Evolutionary conservation across 2,329 filamentous ascomycete species (phyloP).

Genomic region (Aspergillus quadricinctus): DNA sequence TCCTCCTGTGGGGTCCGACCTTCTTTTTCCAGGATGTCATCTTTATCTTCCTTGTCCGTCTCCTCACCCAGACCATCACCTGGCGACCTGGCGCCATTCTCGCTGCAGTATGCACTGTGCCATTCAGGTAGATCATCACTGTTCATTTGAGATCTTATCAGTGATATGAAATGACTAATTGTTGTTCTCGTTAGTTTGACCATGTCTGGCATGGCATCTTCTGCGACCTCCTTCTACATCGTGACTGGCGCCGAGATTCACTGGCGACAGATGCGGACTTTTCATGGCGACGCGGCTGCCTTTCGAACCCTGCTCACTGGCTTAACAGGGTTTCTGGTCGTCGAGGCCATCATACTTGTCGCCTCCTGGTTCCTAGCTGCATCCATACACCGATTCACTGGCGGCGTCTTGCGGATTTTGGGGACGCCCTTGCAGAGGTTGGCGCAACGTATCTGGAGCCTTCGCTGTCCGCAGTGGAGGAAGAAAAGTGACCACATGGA

Average conservation of each 20-base stretch:
- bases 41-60: constrained; percentile 20
- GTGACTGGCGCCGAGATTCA: constrained; percentile 34
- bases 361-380: constrained; percentile 22
- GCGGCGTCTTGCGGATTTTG: constrained; percentile 24
- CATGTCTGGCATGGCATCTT: constrained; percentile 30
- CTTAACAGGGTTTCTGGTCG: constrained; percentile 30
- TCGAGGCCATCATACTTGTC: constrained; percentile 23
- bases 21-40: constrained; percentile 30
- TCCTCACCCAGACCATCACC: constrained; percentile 18
- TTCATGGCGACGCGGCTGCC: constrained; percentile 30
- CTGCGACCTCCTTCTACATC: constrained; percentile 32
- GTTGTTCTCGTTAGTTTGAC: constrained; percentile 15
- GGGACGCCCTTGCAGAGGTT: constrained; percentile 18
- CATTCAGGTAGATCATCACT: constrained; percentile 21
- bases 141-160: neutral
- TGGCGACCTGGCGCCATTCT: constrained; percentile 17
- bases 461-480: constrained; percentile 1
- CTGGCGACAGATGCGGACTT: constrained; percentile 31
- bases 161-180: neutral
- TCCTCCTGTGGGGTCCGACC: constrained; percentile 25
- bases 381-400: constrained; percentile 20
- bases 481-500: constrained; percentile 10
- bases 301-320: constrained; percentile 30
- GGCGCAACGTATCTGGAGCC: constrained; percentile 7
- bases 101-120: constrained; percentile 21